A percentile compares a stretch with the other conserved stretches of the same genome.
Conservation (phyloP, 2,329 filamentous ascomycete genomes). For the Talaromyces islandicus region DNA sequence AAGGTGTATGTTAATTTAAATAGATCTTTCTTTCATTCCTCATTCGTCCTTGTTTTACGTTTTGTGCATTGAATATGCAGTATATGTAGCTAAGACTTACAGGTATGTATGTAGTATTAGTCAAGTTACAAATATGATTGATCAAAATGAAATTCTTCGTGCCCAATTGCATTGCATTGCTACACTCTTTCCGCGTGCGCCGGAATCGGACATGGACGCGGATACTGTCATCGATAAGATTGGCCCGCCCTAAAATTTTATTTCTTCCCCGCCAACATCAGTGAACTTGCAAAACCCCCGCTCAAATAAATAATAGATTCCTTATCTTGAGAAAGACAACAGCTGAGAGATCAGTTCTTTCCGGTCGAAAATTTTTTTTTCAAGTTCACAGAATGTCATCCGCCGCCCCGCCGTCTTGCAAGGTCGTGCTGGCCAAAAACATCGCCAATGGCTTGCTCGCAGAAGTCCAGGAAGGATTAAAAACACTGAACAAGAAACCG, state of each 20-base stretch:
- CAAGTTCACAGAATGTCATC: neutral
- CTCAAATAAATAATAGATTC: neutral
- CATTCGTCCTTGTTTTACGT: neutral
- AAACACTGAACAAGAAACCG: conserved; percentile 65
- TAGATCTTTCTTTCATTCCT: neutral
- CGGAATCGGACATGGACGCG: conserved; percentile 3
- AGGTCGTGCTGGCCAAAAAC: conserved; percentile 82
- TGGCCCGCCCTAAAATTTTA: conserved; percentile 6
- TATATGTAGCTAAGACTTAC: neutral
- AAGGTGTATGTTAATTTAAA: neutral
- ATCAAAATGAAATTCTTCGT: neutral
- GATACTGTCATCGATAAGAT: conserved; percentile 6
- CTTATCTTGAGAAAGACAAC: neutral
- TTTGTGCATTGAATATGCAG: too few species aligned
- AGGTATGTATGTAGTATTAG: neutral
- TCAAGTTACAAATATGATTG: neutral
- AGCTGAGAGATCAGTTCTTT: neutral
- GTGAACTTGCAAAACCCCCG: neutral
- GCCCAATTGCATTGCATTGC: neutral
- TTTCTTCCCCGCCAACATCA: conserved; percentile 7
- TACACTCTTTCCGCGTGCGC: neutral
- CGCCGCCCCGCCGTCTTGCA: conserved; percentile 55
- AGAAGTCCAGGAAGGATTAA: conserved; percentile 72
- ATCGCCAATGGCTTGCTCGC: conserved; percentile 75
- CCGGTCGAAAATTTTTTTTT: neutral